These are phyloP conservation scores for Phaffia australis DNA, from an alignment of 768 basidiomycete species.

Conservation along the genomic window DNA sequence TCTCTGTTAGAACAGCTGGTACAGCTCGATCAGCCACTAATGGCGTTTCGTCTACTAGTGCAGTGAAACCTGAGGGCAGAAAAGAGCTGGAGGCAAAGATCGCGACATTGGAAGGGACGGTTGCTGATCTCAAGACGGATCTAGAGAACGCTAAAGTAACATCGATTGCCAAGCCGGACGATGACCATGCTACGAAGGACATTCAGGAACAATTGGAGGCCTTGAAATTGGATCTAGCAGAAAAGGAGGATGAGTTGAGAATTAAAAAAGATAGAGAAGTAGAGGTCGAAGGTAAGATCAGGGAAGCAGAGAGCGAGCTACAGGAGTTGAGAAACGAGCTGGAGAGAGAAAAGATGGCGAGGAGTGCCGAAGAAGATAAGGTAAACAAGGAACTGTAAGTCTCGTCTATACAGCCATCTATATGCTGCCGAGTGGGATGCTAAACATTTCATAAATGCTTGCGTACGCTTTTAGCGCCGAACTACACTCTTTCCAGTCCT, in stretches of 20 bases:
- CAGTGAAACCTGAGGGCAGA: not conserved
- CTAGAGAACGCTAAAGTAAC: conserved; percentile 1
- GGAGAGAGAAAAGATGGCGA: not conserved
- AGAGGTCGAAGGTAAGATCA: conserved; percentile 1
- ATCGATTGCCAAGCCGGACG: not conserved
- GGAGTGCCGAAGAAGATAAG: conserved; percentile 1
- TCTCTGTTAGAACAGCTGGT: too few species aligned
- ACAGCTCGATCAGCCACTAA: too few species aligned
- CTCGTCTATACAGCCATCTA: not conserved
- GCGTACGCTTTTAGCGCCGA: not conserved
- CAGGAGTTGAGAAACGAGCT: not conserved
- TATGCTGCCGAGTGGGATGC: not conserved
- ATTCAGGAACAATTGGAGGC: conserved; percentile 4
- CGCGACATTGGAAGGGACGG: conserved; percentile 7
- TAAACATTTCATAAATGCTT: not conserved
- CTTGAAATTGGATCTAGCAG: not conserved
- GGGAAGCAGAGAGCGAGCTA: conserved; percentile 6
- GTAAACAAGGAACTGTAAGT: conserved; percentile 7
- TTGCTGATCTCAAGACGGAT: conserved; percentile 7
- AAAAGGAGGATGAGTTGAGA: conserved; percentile 1
- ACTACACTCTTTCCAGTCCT: not conserved
- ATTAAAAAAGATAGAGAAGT: not conserved
- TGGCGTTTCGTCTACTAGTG: too few species aligned
- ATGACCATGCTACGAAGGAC: not conserved
- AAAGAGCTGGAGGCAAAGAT: conserved; percentile 24